These are phyloP conservation scores for Microbotryum lychnidis-dioicae DNA, from an alignment of 1,284 basidiomycete species.

Conservation along the genomic window DNA sequence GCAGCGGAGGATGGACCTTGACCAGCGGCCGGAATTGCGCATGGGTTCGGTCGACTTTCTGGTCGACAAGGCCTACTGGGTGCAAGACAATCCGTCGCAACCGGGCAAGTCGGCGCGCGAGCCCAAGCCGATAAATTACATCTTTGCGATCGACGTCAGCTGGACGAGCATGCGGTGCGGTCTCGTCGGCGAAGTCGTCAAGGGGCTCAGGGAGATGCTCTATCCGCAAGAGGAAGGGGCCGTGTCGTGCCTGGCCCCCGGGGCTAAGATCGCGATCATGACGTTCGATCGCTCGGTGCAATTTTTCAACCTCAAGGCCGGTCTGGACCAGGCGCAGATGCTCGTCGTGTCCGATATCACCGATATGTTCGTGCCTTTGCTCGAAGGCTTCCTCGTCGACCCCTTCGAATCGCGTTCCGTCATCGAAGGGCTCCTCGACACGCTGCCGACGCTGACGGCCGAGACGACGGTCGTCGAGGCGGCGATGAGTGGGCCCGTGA, in stretches of 20 bases:
- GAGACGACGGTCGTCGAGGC: conserved; percentile 50
- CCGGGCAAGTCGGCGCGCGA: conserved; percentile 42
- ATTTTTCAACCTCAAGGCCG: conserved; percentile 78
- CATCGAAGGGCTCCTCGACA: conserved; percentile 45
- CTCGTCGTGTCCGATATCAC: conserved; percentile 80
- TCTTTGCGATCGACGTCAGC: conserved; percentile 89
- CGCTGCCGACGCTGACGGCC: conserved; percentile 59
- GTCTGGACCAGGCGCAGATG: conserved; percentile 57
- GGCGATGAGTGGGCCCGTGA: conserved; percentile 71
- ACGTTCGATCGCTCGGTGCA: conserved; percentile 79
- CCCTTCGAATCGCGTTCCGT: conserved; percentile 51
- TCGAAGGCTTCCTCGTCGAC: conserved; percentile 67
- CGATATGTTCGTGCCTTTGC: conserved; percentile 79
- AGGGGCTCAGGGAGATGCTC: conserved; percentile 56
- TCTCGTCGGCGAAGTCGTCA: conserved; percentile 62
- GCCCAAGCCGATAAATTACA: conserved; percentile 63
- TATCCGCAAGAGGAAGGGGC: conserved; percentile 46
- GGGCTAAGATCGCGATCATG: conserved; percentile 60
- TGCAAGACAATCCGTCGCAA: conserved; percentile 48
- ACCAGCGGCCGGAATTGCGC: conserved; percentile 74
- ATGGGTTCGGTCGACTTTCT: conserved; percentile 88
- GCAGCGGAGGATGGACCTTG: conserved; percentile 71
- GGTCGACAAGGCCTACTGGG: conserved; percentile 82
- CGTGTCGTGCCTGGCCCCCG: conserved; percentile 36
- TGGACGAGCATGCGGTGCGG: conserved; percentile 62